phyloP scores from a whole-genome alignment of 768 basidiomycete species.

The Dendrothele bispora region DNA sequence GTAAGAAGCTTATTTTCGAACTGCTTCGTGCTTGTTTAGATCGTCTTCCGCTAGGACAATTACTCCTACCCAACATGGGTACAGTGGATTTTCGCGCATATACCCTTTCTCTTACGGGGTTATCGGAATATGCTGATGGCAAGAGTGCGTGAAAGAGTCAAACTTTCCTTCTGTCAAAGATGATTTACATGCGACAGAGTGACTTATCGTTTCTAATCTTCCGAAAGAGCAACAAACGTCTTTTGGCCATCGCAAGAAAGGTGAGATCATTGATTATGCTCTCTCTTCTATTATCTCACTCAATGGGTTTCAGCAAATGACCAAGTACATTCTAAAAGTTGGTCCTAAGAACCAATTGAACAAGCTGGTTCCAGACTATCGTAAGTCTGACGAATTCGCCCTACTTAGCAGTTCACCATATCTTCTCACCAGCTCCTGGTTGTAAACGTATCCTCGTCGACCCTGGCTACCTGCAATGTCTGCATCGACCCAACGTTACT shows the following conservation, averaged over 20 bases:
- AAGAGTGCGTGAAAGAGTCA: constrained; percentile 31
- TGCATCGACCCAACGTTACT: constrained; percentile 53
- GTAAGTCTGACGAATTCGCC: constrained; percentile 29
- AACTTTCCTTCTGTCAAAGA: neutral
- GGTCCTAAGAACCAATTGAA: constrained; percentile 50
- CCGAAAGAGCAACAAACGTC: constrained; percentile 35
- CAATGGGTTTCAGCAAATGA: constrained; percentile 36
- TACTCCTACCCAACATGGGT: constrained; percentile 40
- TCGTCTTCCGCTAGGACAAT: constrained; percentile 31
- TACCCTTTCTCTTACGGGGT: constrained; percentile 48
- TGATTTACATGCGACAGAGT: constrained; percentile 23
- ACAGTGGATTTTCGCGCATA: constrained; percentile 54
- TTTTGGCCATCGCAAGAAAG: constrained; percentile 29
- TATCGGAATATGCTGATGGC: constrained; percentile 51
- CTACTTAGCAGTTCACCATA: no score
- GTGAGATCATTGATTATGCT: constrained; percentile 18
- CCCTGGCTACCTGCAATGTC: constrained; percentile 52
- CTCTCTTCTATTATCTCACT: constrained; percentile 1
- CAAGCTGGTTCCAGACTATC: constrained; percentile 50
- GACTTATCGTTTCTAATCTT: constrained; percentile 39
- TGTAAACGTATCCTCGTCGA: constrained; percentile 68
- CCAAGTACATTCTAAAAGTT: constrained; percentile 43
- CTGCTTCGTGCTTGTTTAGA: neutral
- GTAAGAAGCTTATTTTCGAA: constrained; percentile 31
- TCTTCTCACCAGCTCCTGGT: constrained; percentile 42